Conservation (phyloP, 495 filamentous ascomycete species). For the Lindgomyces ingoldianus region DNA sequence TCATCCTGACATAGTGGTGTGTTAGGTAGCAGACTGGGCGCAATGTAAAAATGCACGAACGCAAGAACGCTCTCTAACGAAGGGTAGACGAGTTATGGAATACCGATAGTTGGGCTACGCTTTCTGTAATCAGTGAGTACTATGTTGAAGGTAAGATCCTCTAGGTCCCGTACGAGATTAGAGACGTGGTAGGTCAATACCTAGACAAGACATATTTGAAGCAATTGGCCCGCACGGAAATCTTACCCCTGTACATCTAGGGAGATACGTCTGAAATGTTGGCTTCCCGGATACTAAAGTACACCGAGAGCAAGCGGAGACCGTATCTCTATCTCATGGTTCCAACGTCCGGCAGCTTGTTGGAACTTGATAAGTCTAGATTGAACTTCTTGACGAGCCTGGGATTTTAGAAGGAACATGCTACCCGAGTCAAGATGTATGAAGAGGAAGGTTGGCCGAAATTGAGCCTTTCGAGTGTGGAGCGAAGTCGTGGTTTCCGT, state of each 20-base stretch:
- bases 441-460: not conserved
- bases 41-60: too few species aligned
- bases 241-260: constrained; percentile 16
- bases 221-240: not conserved
- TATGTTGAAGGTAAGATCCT: not conserved
- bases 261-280: not conserved
- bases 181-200: not conserved
- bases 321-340: constrained; percentile 13
- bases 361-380: not conserved
- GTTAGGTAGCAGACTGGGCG: too few species aligned
- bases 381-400: not conserved
- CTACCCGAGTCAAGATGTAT: not conserved
- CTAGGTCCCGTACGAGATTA: not conserved
- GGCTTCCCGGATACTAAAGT: too few species aligned
- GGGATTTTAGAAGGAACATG: not conserved
- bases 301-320: constrained; percentile 13
- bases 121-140: not conserved
- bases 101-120: not conserved
- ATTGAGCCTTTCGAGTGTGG: constrained; percentile 9
- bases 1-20: too few species aligned
- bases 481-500: not conserved
- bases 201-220: constrained; percentile 1
- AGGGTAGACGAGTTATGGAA: not conserved
- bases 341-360: not conserved
- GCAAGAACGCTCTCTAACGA: too few species aligned